phyloP scores from a whole-genome alignment of 2,329 filamentous ascomycete genomes.

The Ophiostoma himal-ulmi region DNA sequence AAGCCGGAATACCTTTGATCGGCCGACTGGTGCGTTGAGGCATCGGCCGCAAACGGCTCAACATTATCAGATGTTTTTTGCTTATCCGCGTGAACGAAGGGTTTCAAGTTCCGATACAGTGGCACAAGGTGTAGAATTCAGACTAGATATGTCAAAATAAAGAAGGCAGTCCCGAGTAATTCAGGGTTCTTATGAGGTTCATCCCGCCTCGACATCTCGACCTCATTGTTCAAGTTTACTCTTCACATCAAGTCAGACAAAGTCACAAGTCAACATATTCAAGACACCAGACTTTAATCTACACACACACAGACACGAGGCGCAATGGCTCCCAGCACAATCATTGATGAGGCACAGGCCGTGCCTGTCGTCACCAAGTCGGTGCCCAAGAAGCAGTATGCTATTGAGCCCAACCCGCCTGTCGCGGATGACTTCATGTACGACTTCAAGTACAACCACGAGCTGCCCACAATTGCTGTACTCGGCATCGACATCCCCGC shows the following conservation, averaged over 20 bases:
- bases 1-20: neutral
- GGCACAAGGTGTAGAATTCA: neutral
- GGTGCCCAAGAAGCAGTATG: slow-evolving; percentile 17
- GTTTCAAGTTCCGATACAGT: neutral
- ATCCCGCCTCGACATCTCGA: neutral
- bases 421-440: slow-evolving; percentile 39
- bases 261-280: neutral
- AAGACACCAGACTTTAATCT: neutral
- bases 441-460: slow-evolving; percentile 38
- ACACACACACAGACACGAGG: neutral
- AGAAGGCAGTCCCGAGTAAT: neutral
- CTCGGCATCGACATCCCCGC: slow-evolving; percentile 19
- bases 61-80: neutral
- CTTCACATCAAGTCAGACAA: neutral
- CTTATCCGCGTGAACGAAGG: neutral
- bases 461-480: slow-evolving; percentile 31
- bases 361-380: slow-evolving; percentile 14
- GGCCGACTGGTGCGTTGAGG: neutral
- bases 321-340: slow-evolving; percentile 14
- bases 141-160: neutral
- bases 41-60: neutral
- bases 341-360: slow-evolving; percentile 16
- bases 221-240: neutral
- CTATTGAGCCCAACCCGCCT: slow-evolving; percentile 25
- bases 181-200: neutral